Evolutionary conservation across 306 rosid species (phyloP).

Genomic region (Spatholobus suberectus): DNA sequence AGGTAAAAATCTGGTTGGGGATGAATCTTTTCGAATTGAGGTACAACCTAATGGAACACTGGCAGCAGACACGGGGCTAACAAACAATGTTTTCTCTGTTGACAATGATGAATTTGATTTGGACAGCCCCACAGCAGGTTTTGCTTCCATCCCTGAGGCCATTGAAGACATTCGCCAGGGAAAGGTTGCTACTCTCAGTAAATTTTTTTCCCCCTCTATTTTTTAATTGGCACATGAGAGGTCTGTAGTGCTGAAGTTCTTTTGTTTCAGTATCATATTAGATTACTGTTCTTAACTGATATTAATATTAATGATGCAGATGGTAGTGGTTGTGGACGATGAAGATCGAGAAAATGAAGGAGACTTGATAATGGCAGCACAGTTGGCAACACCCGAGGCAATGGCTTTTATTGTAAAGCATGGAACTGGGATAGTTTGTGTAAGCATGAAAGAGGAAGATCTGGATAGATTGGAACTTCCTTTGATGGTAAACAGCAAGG

Average conservation of each 20-base stretch:
- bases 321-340: constrained; percentile 86
- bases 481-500: constrained; percentile 80
- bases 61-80: constrained; percentile 44
- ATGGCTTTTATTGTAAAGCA: constrained; percentile 94
- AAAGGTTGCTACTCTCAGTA: constrained; percentile 56
- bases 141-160: constrained; percentile 83
- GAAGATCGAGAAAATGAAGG: constrained; percentile 97
- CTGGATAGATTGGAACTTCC: constrained; percentile 84
- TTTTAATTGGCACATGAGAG: neutral
- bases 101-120: constrained; percentile 62
- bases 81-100: constrained; percentile 49
- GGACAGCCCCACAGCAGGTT: constrained; percentile 73
- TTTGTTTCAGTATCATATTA: neutral
- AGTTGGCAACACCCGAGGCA: constrained; percentile 87
- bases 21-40: constrained; percentile 46
- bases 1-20: constrained; percentile 24
- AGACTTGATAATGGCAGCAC: constrained; percentile 91
- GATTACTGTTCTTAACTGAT: constrained; percentile 25
- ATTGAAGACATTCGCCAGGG: constrained; percentile 88
- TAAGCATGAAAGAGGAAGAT: constrained; percentile 83
- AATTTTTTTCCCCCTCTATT: neutral
- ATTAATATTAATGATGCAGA: constrained; percentile 49
- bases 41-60: constrained; percentile 55
- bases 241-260: neutral
- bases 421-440: constrained; percentile 90